Evolutionary conservation across 306 rosid species (phyloP), one percentile per base, ranked within the genome.

Genomic region (Rosa lucieae): DNA sequence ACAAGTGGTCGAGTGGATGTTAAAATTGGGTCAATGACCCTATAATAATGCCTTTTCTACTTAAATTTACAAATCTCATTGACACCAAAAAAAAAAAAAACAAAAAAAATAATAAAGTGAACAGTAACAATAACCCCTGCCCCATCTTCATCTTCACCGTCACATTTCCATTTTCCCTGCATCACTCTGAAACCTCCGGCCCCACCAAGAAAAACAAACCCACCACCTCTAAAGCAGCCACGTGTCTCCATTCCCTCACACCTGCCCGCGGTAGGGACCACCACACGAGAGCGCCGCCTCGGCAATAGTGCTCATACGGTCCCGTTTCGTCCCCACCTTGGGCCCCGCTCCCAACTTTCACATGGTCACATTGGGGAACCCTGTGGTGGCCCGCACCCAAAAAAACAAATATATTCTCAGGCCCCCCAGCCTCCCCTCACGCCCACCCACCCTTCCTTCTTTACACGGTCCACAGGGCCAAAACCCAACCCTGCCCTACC

Each of bases 331-430:
- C 81, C 76, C 78, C 76, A 13, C 39, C 43, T 85, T 75, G 78
- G 81, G 82, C 81, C 85, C 88, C 78, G 67, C 76, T 61, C 76
- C 81, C 78, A 62, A 81, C 73, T 55, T 32, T 62, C 85, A 78
- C 83, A 84, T 84, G 80, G 67, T 62, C 44, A 63, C 56, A 14
- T 51, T 15, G 1, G 37, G 37, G 37, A 32, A 32, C 37, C 37
- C 37, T 14, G 1, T 5, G 20, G 3, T 58, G 65, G 67, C 73
- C 87, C 81, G 0, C 47, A 0, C 6, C 21, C 20, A 56, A 2
- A n/a, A 20, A 32, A 17, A 51, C 42, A 51, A 72, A 51, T 47
- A 46, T 23, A 70, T 29, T 44, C 65, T 0, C 73, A 26, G 4
- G 3, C 42, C 69, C 8, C 8, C 8, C 8, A 26, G 2, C n/a